A percentile compares a stretch with the other conserved stretches of the same genome.
Conservation (phyloP, 2,329 filamentous ascomycete genomes). For the Nakataea oryzae region DNA sequence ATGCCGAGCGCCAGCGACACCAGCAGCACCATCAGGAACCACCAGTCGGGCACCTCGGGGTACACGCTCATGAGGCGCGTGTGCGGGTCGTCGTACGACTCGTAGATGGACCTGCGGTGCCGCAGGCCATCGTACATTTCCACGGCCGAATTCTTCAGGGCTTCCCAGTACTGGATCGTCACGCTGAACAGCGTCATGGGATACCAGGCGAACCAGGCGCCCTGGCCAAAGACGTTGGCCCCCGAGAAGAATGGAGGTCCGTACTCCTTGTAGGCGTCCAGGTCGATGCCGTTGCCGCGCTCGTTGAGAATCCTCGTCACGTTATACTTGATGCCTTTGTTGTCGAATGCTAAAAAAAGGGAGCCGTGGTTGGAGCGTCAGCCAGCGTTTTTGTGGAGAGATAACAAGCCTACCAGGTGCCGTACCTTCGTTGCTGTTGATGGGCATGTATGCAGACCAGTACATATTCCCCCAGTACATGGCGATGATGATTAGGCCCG, state of each 20-base stretch:
- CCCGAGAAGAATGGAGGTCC: slow-evolving; percentile 6
- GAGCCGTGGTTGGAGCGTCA: background rate
- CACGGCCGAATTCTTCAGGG: slow-evolving; percentile 25
- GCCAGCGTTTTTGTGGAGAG: background rate
- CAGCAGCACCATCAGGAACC: slow-evolving; percentile 29
- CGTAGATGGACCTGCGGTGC: slow-evolving; percentile 27
- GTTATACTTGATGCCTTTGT: slow-evolving; percentile 36
- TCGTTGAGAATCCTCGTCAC: slow-evolving; percentile 29
- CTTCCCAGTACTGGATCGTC: slow-evolving; percentile 4
- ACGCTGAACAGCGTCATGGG: slow-evolving; percentile 4
- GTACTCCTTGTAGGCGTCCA: background rate
- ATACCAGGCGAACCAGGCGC: slow-evolving; percentile 3
- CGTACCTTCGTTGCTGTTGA: slow-evolving; percentile 31
- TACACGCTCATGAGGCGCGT: slow-evolving; percentile 31
- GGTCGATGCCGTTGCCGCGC: slow-evolving; percentile 16
- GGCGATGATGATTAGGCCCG: slow-evolving; percentile 42
- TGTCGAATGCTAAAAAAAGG: slow-evolving; percentile 31
- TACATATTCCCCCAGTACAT: slow-evolving; percentile 50
- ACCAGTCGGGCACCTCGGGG: slow-evolving; percentile 37
- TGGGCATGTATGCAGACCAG: slow-evolving; percentile 39
- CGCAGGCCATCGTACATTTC: slow-evolving; percentile 27
- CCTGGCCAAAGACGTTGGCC: slow-evolving; percentile 2
- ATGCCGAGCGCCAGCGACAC: slow-evolving; percentile 16
- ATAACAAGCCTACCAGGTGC: background rate
- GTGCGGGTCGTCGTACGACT: slow-evolving; percentile 30